phyloP scores from a whole-genome alignment of 2,329 filamentous ascomycete genomes.

The Arthroderma uncinatum region DNA sequence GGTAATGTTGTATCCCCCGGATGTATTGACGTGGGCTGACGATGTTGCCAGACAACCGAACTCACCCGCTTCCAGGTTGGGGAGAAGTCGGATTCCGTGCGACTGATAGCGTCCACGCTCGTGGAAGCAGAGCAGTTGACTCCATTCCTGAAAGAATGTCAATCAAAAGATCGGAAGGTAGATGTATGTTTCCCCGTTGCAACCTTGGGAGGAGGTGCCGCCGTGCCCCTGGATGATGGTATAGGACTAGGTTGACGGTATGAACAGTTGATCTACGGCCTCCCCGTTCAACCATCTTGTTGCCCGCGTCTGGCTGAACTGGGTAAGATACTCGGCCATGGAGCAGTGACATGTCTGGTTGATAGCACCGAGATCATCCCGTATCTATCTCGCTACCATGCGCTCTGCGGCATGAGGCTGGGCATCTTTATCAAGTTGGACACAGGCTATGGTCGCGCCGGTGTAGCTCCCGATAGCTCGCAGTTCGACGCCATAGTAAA shows the following conservation, averaged over 20 bases:
- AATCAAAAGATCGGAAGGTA: conserved; percentile 43
- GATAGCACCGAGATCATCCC: conserved; percentile 54
- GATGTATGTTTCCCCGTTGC: conserved; percentile 34
- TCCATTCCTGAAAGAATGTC: conserved; percentile 50
- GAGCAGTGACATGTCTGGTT: conserved; percentile 51
- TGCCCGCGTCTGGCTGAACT: conserved; percentile 51
- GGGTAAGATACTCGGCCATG: conserved; percentile 43
- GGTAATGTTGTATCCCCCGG: conserved; percentile 7
- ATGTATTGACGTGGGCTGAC: not conserved
- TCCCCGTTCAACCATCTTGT: conserved; percentile 54
- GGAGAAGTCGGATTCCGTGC: conserved; percentile 38
- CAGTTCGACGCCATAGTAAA: conserved; percentile 20
- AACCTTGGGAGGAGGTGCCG: not conserved
- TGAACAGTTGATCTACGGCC: conserved; percentile 49
- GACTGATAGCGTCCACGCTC: conserved; percentile 61
- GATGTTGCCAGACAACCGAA: conserved; percentile 43
- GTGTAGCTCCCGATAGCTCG: conserved; percentile 43
- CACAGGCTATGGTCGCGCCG: conserved; percentile 58
- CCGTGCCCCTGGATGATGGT: not conserved
- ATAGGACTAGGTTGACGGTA: not conserved
- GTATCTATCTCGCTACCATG: conserved; percentile 36
- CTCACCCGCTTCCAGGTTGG: conserved; percentile 59
- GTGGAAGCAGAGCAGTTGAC: conserved; percentile 57
- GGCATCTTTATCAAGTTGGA: conserved; percentile 64
- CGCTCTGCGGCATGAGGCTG: conserved; percentile 31